Conservation (phyloP, 179 eudicot species). For the Spinacia oleracea region DNA sequence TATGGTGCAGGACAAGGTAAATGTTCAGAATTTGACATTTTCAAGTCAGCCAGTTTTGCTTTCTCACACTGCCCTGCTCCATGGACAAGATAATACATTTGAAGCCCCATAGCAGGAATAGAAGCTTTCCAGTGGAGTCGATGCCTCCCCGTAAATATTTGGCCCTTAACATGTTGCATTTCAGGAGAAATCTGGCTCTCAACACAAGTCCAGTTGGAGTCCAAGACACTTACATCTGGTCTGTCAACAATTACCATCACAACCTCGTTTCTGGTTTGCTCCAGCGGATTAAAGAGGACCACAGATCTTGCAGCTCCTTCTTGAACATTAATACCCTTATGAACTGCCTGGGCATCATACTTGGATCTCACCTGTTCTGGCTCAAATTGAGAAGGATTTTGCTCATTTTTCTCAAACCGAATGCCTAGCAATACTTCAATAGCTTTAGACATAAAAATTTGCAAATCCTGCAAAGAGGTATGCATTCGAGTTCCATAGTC, state of each 20-base stretch:
- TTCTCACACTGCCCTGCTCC: conserved; percentile 81
- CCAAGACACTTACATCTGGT: conserved; percentile 78
- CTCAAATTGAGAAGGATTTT: conserved; percentile 72
- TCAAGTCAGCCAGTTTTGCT: conserved; percentile 66
- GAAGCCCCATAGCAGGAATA: conserved; percentile 84
- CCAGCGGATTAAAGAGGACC: conserved; percentile 79
- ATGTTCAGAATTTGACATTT: conserved; percentile 39
- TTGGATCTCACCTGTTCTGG: conserved; percentile 64
- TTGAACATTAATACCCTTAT: conserved; percentile 50
- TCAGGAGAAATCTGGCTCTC: conserved; percentile 97
- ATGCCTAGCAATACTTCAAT: conserved; percentile 79
- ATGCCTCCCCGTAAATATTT: conserved; percentile 75
- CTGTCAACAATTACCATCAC: conserved; percentile 84
- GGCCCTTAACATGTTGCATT: conserved; percentile 60
- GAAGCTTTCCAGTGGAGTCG: conserved; percentile 89
- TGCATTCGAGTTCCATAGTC: conserved; percentile 98
- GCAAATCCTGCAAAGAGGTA: conserved; percentile 82
- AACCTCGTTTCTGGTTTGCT: conserved; percentile 82
- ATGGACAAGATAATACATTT: conserved; percentile 77
- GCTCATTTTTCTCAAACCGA: conserved; percentile 81
- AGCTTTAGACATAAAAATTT: conserved; percentile 95
- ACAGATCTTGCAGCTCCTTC: conserved; percentile 70
- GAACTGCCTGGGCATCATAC: conserved; percentile 77
- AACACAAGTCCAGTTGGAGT: conserved; percentile 95
- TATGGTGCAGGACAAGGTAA: conserved; percentile 70